These are phyloP conservation scores for Fusarium miscanthi DNA, from an alignment of 2,329 filamentous ascomycete genomes.

Conservation along the genomic window DNA sequence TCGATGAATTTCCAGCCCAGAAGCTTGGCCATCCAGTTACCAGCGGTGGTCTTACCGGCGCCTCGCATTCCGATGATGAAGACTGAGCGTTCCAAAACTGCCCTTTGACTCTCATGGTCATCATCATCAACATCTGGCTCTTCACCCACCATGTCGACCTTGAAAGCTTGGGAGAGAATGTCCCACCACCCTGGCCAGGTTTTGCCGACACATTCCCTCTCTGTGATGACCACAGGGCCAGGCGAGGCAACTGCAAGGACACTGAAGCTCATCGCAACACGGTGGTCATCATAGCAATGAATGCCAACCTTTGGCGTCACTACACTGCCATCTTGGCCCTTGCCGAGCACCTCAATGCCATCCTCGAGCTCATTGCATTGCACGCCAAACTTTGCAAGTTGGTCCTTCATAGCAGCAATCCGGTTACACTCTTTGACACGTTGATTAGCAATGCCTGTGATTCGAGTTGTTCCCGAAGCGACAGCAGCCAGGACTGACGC, in stretches of 20 bases:
- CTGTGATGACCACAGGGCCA: constrained; percentile 79
- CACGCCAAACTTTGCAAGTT: constrained; percentile 94
- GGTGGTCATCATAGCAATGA: constrained; percentile 96
- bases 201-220: constrained; percentile 94
- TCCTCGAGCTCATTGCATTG: constrained; percentile 89
- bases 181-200: constrained; percentile 99
- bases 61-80: constrained; percentile 98
- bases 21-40: constrained; percentile 82
- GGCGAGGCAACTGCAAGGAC: constrained; percentile 82
- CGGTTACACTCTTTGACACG: constrained; percentile 98
- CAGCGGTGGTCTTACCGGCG: constrained; percentile 94
- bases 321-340: constrained; percentile 58
- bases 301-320: constrained; percentile 72
- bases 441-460: constrained; percentile 96
- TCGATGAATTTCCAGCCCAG: constrained; percentile 84
- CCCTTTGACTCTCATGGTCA: constrained; percentile 13
- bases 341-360: constrained; percentile 81
- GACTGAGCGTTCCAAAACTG: constrained; percentile 70
- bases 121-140: constrained; percentile 58
- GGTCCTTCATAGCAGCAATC: constrained; percentile 93
- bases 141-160: constrained; percentile 79
- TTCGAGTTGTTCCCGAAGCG: constrained; percentile 83
- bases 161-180: constrained; percentile 80
- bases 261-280: constrained; percentile 98
- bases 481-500: constrained; percentile 94